Percentiles rank a stretch among this genome's conserved stretches.
These are phyloP conservation scores for Bacterosira constricta DNA, from an alignment of 108 stramenopile species.

Conservation along the genomic window DNA sequence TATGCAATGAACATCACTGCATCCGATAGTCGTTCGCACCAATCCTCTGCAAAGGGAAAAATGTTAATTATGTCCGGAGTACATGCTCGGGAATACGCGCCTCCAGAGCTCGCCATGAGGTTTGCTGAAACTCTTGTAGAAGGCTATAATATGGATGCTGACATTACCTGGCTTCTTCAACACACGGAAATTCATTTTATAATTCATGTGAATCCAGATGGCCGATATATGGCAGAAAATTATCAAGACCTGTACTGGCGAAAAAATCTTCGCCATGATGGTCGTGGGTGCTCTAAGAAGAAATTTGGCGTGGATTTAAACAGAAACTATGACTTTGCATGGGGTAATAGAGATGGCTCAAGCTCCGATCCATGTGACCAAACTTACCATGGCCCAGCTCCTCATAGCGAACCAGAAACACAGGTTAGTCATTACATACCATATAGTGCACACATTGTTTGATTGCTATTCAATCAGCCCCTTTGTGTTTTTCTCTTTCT, in stretches of 20 bases:
- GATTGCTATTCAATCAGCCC: too few species aligned
- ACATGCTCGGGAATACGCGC: constrained; percentile 62
- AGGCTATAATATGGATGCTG: constrained; percentile 36
- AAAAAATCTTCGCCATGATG: constrained; percentile 56
- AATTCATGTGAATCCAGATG: constrained; percentile 65
- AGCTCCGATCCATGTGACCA: constrained; percentile 37
- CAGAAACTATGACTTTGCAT: constrained; percentile 61
- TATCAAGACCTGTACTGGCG: constrained; percentile 25
- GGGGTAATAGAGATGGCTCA: constrained; percentile 52
- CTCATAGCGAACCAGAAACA: constrained; percentile 58
- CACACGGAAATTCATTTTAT: constrained; percentile 54
- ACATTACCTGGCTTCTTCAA: constrained; percentile 49
- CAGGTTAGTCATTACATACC: too few species aligned
- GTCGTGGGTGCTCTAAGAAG: not conserved
- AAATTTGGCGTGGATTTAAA: constrained; percentile 61
- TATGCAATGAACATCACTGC: constrained; percentile 50
- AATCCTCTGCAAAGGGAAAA: constrained; percentile 13
- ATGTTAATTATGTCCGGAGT: constrained; percentile 39
- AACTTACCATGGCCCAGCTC: constrained; percentile 36
- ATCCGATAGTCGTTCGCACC: not conserved
- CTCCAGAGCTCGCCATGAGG: constrained; percentile 52
- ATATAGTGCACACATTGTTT: too few species aligned
- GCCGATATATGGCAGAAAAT: constrained; percentile 49
- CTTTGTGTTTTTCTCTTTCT: too few species aligned
- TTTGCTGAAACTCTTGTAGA: constrained; percentile 32